Percentiles rank a stretch among this genome's conserved stretches.
These are phyloP conservation scores for Colletotrichum sp. DNA, from an alignment of 2,329 filamentous ascomycete species.

Conservation along the genomic window DNA sequence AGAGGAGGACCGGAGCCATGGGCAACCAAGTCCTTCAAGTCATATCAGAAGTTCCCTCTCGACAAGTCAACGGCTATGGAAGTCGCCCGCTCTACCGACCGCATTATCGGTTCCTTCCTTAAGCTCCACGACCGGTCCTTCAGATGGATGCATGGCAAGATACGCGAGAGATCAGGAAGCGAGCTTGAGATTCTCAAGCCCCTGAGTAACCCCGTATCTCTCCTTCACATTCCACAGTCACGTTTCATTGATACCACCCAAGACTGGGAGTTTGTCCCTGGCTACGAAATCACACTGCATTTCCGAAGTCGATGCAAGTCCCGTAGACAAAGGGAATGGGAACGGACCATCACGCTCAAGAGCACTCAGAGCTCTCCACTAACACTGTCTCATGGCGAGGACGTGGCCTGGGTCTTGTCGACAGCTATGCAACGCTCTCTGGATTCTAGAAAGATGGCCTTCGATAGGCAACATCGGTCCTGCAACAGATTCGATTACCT, in stretches of 20 bases:
- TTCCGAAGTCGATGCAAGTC: conserved; percentile 47
- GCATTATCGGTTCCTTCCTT: conserved; percentile 56
- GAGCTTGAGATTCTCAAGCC: conserved; percentile 45
- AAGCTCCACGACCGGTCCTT: conserved; percentile 55
- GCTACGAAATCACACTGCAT: conserved; percentile 53
- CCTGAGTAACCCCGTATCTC: conserved; percentile 46
- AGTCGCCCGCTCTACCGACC: conserved; percentile 52
- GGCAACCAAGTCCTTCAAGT: conserved; percentile 50
- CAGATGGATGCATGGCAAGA: conserved; percentile 48
- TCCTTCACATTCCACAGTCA: conserved; percentile 51
- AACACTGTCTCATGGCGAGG: conserved; percentile 50
- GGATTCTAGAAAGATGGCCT: conserved; percentile 42
- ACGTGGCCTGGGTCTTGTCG: conserved; percentile 50
- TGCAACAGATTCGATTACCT: conserved; percentile 41
- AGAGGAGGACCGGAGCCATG: conserved; percentile 42
- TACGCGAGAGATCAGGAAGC: conserved; percentile 41
- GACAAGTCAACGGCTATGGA: conserved; percentile 50
- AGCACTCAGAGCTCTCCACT: conserved; percentile 55
- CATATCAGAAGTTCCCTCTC: conserved; percentile 54
- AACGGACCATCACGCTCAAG: conserved; percentile 45
- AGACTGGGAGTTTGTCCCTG: conserved; percentile 51
- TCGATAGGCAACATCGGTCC: conserved; percentile 42
- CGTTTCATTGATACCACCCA: conserved; percentile 50
- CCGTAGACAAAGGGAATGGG: conserved; percentile 38
- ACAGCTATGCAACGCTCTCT: conserved; percentile 47